These are phyloP conservation scores for Talaromyces atroroseus DNA, from an alignment of 2,329 filamentous ascomycete species.

Conservation along the genomic window DNA sequence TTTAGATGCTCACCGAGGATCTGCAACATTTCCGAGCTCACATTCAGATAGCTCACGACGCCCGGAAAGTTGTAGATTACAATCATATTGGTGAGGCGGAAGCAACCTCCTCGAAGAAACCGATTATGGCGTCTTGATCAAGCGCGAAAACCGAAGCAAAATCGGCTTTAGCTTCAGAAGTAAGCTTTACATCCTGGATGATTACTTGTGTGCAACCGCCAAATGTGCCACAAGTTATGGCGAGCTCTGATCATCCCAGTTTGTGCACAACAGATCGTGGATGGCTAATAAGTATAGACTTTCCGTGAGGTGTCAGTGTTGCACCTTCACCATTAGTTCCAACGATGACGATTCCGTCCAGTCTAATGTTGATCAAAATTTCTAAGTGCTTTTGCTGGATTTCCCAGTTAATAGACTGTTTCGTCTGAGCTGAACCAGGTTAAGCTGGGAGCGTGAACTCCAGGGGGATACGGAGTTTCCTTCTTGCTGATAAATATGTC, in stretches of 20 bases:
- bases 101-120: constrained; percentile 61
- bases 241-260: constrained; percentile 28
- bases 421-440: constrained; percentile 50
- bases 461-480: constrained; percentile 33
- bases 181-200: constrained; percentile 58
- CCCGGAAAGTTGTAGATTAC: constrained; percentile 47
- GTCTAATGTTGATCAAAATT: constrained; percentile 49
- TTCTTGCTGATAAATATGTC: not conserved
- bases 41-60: constrained; percentile 39
- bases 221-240: constrained; percentile 40
- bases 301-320: constrained; percentile 36
- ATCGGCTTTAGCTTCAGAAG: constrained; percentile 62
- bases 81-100: constrained; percentile 45
- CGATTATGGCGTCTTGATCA: constrained; percentile 51
- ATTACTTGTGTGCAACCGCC: constrained; percentile 37
- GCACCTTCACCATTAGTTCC: constrained; percentile 45
- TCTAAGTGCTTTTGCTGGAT: constrained; percentile 50
- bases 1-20: constrained; percentile 28
- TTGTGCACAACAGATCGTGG: constrained; percentile 34
- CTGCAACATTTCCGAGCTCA: constrained; percentile 37
- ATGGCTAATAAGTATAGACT: constrained; percentile 33
- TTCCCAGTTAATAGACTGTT: constrained; percentile 55
- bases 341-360: constrained; percentile 46
- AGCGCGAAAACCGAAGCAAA: constrained; percentile 67
- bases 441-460: constrained; percentile 53